These are phyloP conservation scores for Perilla frutescens DNA, from an alignment of 257 asterid species.

Conservation along the genomic window DNA sequence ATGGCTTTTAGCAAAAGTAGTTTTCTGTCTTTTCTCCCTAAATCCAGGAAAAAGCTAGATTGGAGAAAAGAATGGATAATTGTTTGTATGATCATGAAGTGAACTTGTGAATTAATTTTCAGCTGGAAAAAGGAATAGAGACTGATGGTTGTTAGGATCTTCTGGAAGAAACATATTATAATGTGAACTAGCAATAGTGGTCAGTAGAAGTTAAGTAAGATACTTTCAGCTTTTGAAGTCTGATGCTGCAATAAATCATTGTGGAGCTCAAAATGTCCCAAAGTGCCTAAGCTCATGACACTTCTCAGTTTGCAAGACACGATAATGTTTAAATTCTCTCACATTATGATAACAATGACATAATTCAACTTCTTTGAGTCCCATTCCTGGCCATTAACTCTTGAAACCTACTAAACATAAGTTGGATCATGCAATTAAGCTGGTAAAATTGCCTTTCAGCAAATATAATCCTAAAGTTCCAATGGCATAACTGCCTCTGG, in stretches of 20 bases:
- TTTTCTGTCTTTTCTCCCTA: neutral
- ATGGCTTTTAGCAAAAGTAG: neutral
- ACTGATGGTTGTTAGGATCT: constrained; percentile 7
- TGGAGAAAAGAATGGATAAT: neutral
- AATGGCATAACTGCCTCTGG: neutral
- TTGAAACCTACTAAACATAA: neutral
- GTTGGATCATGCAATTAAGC: neutral
- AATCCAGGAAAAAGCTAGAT: constrained; percentile 1
- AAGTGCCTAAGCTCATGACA: constrained; percentile 7
- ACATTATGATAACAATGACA: neutral
- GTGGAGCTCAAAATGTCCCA: neutral
- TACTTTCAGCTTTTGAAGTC: constrained; percentile 7
- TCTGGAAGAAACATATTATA: neutral
- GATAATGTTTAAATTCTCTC: neutral
- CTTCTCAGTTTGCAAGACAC: neutral
- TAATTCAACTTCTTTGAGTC: neutral
- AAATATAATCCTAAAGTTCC: neutral
- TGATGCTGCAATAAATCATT: neutral
- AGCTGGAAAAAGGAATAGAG: neutral
- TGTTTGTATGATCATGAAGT: constrained; percentile 13
- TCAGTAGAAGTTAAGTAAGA: neutral
- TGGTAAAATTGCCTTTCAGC: neutral
- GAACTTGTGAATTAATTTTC: neutral
- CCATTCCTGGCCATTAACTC: neutral
- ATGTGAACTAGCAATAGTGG: constrained; percentile 1